These are phyloP conservation scores for Cryptococcus sp. DNA, from an alignment of 1,284 basidiomycete species.

Conservation along the genomic window DNA sequence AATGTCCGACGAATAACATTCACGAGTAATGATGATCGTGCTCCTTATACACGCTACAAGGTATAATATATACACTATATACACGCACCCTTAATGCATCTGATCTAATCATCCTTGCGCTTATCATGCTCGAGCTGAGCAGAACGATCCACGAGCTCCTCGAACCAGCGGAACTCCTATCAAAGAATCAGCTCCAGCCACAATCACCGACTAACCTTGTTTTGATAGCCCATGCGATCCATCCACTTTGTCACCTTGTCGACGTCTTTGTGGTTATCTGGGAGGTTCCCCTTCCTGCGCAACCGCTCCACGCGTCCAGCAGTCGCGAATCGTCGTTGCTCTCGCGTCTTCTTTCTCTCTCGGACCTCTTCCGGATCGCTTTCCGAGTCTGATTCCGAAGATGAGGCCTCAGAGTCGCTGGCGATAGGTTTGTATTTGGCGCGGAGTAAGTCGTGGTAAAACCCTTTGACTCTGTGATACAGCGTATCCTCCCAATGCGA, in stretches of 20 bases:
- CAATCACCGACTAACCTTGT: conserved; percentile 51
- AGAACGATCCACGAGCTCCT: conserved; percentile 21
- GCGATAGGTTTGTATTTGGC: conserved; percentile 20
- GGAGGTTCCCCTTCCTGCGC: conserved; percentile 17
- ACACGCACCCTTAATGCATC: neutral
- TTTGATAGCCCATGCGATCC: conserved; percentile 67
- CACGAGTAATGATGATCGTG: neutral
- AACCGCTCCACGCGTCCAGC: conserved; percentile 20
- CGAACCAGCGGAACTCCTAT: conserved; percentile 31
- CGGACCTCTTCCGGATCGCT: conserved; percentile 24
- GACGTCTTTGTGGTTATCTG: conserved; percentile 57
- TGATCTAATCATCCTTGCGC: conserved; percentile 14
- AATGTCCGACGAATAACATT: neutral
- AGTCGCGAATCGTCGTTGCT: conserved; percentile 13
- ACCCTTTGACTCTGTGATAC: conserved; percentile 25
- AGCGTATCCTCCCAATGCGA: conserved; percentile 66
- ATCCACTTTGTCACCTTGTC: conserved; percentile 80
- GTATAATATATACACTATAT: neutral
- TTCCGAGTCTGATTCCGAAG: conserved; percentile 24
- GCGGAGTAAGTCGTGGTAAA: conserved; percentile 37
- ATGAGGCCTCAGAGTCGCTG: conserved; percentile 24
- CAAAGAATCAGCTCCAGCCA: neutral
- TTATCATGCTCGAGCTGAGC: conserved; percentile 27
- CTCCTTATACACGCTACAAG: neutral
- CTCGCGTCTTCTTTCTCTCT: conserved; percentile 17